phyloP scores from a whole-genome alignment of 768 basidiomycete species.

The Trametes maxima region DNA sequence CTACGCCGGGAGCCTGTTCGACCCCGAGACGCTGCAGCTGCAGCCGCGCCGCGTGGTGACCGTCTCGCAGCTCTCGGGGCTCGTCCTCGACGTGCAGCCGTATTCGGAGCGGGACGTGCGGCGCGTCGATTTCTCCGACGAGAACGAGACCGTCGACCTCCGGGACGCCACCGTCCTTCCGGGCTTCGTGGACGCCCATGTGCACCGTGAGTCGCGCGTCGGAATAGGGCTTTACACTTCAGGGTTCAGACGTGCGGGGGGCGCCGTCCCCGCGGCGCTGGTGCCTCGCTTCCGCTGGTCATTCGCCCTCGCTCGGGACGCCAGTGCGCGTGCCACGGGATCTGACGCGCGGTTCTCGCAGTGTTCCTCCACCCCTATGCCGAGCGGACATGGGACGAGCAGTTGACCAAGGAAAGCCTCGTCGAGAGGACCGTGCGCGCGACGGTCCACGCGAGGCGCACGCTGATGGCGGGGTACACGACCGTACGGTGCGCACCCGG shows the following conservation, averaged over 20 bases:
- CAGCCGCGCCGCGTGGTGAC: constrained; percentile 50
- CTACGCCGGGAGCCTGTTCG: constrained; percentile 54
- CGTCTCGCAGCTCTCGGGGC: constrained; percentile 47
- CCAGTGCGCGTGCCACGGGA: not conserved
- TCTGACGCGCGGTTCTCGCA: constrained; percentile 25
- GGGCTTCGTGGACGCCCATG: constrained; percentile 60
- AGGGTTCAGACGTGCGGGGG: not conserved
- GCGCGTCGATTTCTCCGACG: constrained; percentile 39
- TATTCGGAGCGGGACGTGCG: constrained; percentile 26
- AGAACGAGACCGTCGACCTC: constrained; percentile 59
- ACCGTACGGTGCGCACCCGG: constrained; percentile 49
- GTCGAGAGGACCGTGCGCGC: constrained; percentile 64
- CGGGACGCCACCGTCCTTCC: constrained; percentile 47
- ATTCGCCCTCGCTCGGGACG: not conserved
- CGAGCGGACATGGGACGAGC: constrained; percentile 64
- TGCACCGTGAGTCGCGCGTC: constrained; percentile 46
- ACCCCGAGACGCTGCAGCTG: constrained; percentile 45
- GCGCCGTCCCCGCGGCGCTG: not conserved
- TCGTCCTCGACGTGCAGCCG: constrained; percentile 36
- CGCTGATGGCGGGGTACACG: constrained; percentile 64
- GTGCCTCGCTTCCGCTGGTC: not conserved
- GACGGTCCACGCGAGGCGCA: constrained; percentile 57
- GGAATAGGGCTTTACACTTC: not conserved
- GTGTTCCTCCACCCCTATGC: constrained; percentile 65
- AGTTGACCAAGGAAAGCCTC: constrained; percentile 57